Evolutionary conservation across 2,329 filamentous ascomycete genomes (phyloP).

Genomic region (Scytalidium sp.): DNA sequence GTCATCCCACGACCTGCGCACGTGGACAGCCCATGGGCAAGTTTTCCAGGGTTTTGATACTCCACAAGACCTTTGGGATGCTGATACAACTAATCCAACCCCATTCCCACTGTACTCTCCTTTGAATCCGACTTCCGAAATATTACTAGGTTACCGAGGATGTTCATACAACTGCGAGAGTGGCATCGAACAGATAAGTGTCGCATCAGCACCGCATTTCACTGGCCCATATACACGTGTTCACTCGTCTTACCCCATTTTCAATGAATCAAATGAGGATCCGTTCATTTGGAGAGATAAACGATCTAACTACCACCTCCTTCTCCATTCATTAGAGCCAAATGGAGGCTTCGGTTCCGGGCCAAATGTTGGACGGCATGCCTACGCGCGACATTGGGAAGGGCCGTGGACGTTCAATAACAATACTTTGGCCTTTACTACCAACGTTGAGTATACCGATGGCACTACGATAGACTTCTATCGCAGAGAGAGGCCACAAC

Average conservation of each 20-base stretch:
- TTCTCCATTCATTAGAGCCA: conserved; percentile 32
- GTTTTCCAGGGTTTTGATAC: background rate
- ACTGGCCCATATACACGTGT: conserved; percentile 1
- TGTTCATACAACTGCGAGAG: conserved; percentile 5
- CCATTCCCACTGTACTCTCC: conserved; percentile 34
- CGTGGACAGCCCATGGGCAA: conserved; percentile 7
- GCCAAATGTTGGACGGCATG: conserved; percentile 31
- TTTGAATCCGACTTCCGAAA: conserved; percentile 23
- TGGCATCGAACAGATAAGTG: conserved; percentile 4
- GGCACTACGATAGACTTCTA: conserved; percentile 36
- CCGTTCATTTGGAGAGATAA: conserved; percentile 34
- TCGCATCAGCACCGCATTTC: background rate
- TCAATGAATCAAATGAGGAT: conserved; percentile 24
- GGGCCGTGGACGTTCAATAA: conserved; percentile 31
- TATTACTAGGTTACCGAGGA: conserved; percentile 25
- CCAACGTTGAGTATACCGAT: conserved; percentile 32
- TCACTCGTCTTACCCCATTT: background rate
- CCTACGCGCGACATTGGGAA: conserved; percentile 25
- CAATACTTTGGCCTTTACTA: conserved; percentile 26
- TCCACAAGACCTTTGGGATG: background rate
- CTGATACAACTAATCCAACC: conserved; percentile 38
- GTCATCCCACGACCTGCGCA: conserved; percentile 7
- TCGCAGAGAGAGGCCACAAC: conserved; percentile 44
- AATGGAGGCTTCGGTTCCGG: conserved; percentile 23
- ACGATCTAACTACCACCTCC: conserved; percentile 31